A percentile compares a stretch with the other conserved stretches of the same genome.
Conservation (phyloP, 441 rosid genomes). For the Bocquillonia castaneifolia region DNA sequence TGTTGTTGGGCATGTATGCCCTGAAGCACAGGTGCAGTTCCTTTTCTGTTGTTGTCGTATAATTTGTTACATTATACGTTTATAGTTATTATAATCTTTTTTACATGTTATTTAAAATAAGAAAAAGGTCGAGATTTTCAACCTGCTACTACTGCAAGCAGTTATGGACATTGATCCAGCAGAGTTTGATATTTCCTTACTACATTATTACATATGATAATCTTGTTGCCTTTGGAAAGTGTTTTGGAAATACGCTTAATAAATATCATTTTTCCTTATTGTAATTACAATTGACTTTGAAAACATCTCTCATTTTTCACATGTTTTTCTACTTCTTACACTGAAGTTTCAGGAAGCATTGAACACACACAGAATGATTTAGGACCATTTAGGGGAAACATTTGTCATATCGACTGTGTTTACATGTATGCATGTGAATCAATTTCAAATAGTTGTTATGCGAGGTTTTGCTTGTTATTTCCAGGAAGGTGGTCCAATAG, state of each 20-base stretch:
- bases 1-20: conserved; percentile 94
- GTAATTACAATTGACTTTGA: too few species aligned
- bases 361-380: too few species aligned
- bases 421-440: too few species aligned
- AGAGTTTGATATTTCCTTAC: not conserved
- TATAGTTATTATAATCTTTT: too few species aligned
- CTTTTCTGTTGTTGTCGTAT: not conserved
- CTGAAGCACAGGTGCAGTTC: conserved; percentile 83
- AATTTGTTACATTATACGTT: not conserved
- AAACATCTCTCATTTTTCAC: too few species aligned
- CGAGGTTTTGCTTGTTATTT: conserved; percentile 1
- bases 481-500: conserved; percentile 97
- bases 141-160: not conserved
- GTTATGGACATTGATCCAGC: conserved; percentile 1
- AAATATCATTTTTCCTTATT: too few species aligned
- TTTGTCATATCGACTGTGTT: not conserved
- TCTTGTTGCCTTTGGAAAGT: not conserved
- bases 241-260: too few species aligned
- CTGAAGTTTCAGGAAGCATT: too few species aligned
- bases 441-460: not conserved
- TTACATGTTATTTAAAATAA: not conserved
- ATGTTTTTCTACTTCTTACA: too few species aligned
- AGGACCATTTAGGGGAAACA: not conserved
- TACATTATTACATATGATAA: not conserved
- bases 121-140: conserved; percentile 1